Evolutionary conservation across 345 rosid genomes (phyloP), one percentile per base, ranked within the genome.

Genomic region (Erysimum cheiranthoides): DNA sequence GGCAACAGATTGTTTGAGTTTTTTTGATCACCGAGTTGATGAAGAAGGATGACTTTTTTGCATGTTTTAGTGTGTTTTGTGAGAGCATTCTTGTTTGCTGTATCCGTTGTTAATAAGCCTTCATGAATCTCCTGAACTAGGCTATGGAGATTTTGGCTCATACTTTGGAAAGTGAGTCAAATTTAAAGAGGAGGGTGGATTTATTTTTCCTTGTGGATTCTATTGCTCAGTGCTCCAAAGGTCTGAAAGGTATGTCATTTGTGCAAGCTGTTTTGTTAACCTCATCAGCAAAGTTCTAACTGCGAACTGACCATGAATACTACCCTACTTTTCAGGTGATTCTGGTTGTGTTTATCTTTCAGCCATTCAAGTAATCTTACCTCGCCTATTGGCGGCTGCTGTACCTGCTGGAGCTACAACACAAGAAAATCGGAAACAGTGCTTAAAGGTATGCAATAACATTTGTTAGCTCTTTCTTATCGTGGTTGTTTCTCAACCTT

Each of bases 201-300:
- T 77, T 95, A 75, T 90, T 95, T 83, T 95, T 95, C 78, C 98
- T 92, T 59, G 94, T 95, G 69, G 99, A 95, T 87, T 95, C 99
- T 47, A 90, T 95, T 74, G 82, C 88, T 71, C 99, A 92, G 73
- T 90, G 91, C 71, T 87, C 98, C 77, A 89, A 91, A 76, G 94
- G 93, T 65, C 68, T 85, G 78, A 95, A 86, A 83, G 96, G 99
- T 92, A 63, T 58, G 77, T 42, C 61, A 12, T 43, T 39, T 51
- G 12, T 60, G 62, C 31, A 25, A 38, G 50, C 34, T 42, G 32
- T 50, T 39, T 25, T 43, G 47, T 9, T 66, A 10, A 47, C 36
- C 10, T 31, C 57, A 49, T n/a, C 49, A 66, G 17, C 32, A 8
- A 66, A 12, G 43, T 65, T 71, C 10, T 42, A 3, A 27, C 2